Percentiles rank a stretch among this genome's conserved stretches.
Evolutionary conservation across 2,329 filamentous ascomycete genomes (phyloP).

Genomic region (Dichotomopilus funicola): DNA sequence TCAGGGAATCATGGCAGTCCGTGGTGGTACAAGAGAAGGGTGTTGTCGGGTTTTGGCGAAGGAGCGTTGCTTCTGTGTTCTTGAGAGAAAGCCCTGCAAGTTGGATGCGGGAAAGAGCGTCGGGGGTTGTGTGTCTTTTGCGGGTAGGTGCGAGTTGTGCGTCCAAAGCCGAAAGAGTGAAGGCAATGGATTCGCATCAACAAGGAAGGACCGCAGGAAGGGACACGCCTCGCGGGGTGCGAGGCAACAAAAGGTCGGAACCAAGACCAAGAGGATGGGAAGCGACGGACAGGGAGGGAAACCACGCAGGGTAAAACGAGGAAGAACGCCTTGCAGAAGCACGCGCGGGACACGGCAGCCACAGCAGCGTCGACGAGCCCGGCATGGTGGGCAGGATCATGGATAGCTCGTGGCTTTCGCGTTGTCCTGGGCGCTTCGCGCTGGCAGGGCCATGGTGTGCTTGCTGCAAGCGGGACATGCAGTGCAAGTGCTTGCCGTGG

Average conservation of each 20-base stretch:
- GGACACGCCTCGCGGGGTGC: neutral
- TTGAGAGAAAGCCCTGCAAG: neutral
- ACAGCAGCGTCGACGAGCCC: neutral
- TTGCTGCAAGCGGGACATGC: no score
- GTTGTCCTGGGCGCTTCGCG: no score
- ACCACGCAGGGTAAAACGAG: neutral
- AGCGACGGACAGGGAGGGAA: neutral
- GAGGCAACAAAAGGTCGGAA: neutral
- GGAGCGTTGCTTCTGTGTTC: neutral
- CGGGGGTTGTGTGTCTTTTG: neutral
- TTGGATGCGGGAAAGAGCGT: no score
- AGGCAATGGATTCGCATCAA: conserved; percentile 8
- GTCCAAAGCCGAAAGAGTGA: conserved; percentile 16
- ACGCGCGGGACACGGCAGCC: neutral
- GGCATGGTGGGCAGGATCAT: neutral
- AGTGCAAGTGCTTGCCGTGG: neutral
- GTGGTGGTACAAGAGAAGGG: neutral
- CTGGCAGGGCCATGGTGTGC: no score
- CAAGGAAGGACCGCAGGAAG: neutral
- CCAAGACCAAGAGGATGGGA: no score
- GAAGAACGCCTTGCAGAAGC: neutral
- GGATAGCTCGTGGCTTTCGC: neutral
- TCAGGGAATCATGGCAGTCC: conserved; percentile 2
- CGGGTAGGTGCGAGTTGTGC: neutral
- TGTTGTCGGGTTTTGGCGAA: neutral